Percentiles rank a stretch among this genome's conserved stretches.
phyloP scores from a whole-genome alignment of 805 yeast genomes.

The Cyberlindnera subsufficiens region DNA sequence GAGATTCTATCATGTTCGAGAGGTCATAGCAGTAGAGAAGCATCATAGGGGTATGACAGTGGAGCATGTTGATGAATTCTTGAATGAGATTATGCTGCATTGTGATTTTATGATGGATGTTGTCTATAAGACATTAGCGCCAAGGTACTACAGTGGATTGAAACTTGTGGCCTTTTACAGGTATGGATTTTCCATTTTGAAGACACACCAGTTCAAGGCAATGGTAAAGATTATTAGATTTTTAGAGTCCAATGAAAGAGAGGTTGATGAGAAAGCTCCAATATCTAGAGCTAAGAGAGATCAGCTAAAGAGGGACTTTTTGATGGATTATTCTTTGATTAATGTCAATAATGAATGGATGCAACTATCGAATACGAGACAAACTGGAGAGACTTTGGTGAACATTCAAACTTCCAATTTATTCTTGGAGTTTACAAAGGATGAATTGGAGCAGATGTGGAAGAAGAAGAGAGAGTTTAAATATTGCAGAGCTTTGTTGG shows the following conservation, averaged over 20 bases:
- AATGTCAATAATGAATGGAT: slow-evolving; percentile 14
- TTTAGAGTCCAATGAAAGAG: slow-evolving; percentile 12
- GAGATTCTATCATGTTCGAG: slow-evolving; percentile 16
- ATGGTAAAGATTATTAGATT: slow-evolving; percentile 15
- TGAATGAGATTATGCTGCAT: not conserved
- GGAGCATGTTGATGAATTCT: slow-evolving; percentile 4
- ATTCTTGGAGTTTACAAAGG: slow-evolving; percentile 7
- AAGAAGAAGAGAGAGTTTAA: no score
- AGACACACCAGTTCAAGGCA: slow-evolving; percentile 9
- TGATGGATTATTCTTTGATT: slow-evolving; percentile 8
- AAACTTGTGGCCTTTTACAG: slow-evolving; percentile 7
- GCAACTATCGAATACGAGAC: slow-evolving; percentile 4
- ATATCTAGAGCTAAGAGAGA: slow-evolving; percentile 5
- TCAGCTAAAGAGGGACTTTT: slow-evolving; percentile 7
- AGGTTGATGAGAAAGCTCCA: slow-evolving; percentile 1
- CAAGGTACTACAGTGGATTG: slow-evolving; percentile 10
- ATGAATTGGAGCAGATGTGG: slow-evolving; percentile 1
- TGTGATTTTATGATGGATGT: slow-evolving; percentile 4
- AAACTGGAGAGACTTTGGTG: slow-evolving; percentile 4
- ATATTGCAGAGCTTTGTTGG: no score
- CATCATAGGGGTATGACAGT: not conserved
- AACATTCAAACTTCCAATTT: slow-evolving; percentile 13
- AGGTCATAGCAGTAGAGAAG: not conserved
- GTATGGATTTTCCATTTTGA: slow-evolving; percentile 6
- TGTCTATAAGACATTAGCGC: slow-evolving; percentile 8